Percentiles rank a stretch among this genome's conserved stretches.
These are phyloP conservation scores for Emergomyces orientalis DNA, from an alignment of 2,329 filamentous ascomycete species.

Conservation along the genomic window DNA sequence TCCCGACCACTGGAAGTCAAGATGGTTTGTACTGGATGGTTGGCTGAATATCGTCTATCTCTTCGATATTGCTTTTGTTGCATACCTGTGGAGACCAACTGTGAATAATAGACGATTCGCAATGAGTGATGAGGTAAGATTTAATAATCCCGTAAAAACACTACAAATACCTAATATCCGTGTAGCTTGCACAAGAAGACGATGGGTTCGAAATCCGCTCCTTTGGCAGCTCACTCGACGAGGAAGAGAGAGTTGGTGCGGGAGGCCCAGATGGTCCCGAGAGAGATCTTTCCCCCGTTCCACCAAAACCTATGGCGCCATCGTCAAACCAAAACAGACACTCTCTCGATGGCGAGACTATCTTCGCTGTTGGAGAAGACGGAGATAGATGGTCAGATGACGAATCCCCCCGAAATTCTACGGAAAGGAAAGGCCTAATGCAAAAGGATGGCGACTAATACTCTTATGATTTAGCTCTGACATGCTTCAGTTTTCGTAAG, in stretches of 20 bases:
- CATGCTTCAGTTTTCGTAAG: neutral
- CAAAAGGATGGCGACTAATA: conserved; percentile 28
- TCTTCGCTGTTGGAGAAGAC: conserved; percentile 85
- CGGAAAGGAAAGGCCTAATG: conserved; percentile 43
- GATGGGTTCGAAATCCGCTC: conserved; percentile 96
- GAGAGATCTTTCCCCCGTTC: conserved; percentile 32
- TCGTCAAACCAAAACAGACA: conserved; percentile 45
- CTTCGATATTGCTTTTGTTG: conserved; percentile 82
- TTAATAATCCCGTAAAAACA: neutral
- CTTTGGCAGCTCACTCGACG: conserved; percentile 65
- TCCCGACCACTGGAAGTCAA: conserved; percentile 90
- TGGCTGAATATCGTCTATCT: conserved; percentile 97
- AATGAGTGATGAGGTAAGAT: conserved; percentile 83
- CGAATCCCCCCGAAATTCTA: conserved; percentile 44
- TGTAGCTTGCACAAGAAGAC: conserved; percentile 84
- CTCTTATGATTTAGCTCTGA: conserved; percentile 2
- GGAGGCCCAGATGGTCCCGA: conserved; percentile 26
- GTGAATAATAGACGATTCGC: conserved; percentile 95
- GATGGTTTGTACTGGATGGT: conserved; percentile 95
- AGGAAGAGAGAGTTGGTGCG: conserved; percentile 44
- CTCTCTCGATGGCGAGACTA: conserved; percentile 78
- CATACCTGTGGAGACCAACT: conserved; percentile 93
- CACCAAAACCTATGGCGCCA: conserved; percentile 45
- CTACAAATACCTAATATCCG: conserved; percentile 18
- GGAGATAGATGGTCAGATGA: conserved; percentile 75